A percentile compares a stretch with the other conserved stretches of the same genome.
Evolutionary conservation across 78 protist species (phyloP).

Genomic region (Dictyostelium purpureum): DNA sequence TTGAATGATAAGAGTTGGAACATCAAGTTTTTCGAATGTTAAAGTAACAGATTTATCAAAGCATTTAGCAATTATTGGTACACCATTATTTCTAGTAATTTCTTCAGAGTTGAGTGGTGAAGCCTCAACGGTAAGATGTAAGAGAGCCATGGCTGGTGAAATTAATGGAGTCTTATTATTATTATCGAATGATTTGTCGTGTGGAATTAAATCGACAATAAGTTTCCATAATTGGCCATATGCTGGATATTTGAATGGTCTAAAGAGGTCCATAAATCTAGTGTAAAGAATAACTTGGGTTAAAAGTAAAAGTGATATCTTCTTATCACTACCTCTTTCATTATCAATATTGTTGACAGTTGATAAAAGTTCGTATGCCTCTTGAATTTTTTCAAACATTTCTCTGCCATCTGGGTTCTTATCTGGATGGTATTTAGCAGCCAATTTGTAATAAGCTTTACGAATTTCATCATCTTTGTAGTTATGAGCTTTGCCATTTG

Average conservation of each 20-base stretch:
- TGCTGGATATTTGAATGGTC: slow-evolving; percentile 92
- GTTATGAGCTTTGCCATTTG: slow-evolving; percentile 43
- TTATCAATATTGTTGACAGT: slow-evolving; percentile 93
- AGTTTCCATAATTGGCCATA: slow-evolving; percentile 83
- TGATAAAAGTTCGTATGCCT: slow-evolving; percentile 82
- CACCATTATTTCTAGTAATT: slow-evolving; percentile 85
- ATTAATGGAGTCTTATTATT: slow-evolving; percentile 68
- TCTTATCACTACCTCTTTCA: slow-evolving; percentile 86
- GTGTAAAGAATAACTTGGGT: slow-evolving; percentile 88
- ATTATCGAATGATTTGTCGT: slow-evolving; percentile 44
- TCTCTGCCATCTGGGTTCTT: slow-evolving; percentile 90
- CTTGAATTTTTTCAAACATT: slow-evolving; percentile 87
- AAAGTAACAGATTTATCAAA: slow-evolving; percentile 34
- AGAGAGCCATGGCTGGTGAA: slow-evolving; percentile 77
- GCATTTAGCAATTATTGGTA: slow-evolving; percentile 68
- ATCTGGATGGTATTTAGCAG: slow-evolving; percentile 98
- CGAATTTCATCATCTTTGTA: slow-evolving; percentile 68
- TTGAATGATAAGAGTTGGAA: slow-evolving; percentile 45
- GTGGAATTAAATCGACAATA: slow-evolving; percentile 26
- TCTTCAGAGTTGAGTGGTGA: slow-evolving; percentile 90
- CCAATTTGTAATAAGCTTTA: slow-evolving; percentile 91
- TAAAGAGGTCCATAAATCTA: slow-evolving; percentile 69
- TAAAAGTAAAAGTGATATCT: slow-evolving; percentile 74
- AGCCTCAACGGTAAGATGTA: slow-evolving; percentile 83
- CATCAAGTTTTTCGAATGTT: background rate